Evolutionary conservation across 768 basidiomycete species (phyloP).

Genomic region (Boletus reticuloceps): DNA sequence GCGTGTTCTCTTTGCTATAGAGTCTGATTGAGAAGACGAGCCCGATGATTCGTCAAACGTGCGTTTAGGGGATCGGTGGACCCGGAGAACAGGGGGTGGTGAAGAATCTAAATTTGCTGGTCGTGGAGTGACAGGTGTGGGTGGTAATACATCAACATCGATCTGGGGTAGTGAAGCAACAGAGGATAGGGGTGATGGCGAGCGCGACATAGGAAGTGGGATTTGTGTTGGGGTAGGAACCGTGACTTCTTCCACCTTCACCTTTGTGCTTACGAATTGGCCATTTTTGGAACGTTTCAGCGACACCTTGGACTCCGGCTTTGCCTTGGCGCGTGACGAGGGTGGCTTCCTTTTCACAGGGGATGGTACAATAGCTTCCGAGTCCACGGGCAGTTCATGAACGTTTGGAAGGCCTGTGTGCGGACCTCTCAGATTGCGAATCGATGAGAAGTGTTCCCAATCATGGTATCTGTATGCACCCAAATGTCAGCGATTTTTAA

Average conservation of each 20-base stretch:
- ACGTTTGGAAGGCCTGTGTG: constrained; percentile 73
- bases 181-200: constrained; percentile 35
- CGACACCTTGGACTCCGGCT: constrained; percentile 17
- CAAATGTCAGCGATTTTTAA: constrained; percentile 9
- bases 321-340: constrained; percentile 30
- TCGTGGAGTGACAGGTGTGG: constrained; percentile 23
- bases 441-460: constrained; percentile 95
- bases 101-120: constrained; percentile 10
- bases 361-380: constrained; percentile 30
- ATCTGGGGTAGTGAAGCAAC: constrained; percentile 19
- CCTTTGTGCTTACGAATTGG: constrained; percentile 19
- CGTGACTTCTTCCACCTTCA: constrained; percentile 20
- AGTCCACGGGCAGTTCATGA: constrained; percentile 43
- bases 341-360: constrained; percentile 36
- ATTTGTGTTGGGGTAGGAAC: constrained; percentile 31
- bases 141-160: constrained; percentile 29
- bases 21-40: constrained; percentile 37
- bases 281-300: constrained; percentile 22
- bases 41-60: constrained; percentile 58
- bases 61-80: constrained; percentile 54
- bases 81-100: constrained; percentile 26
- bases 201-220: constrained; percentile 39
- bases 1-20: constrained; percentile 36
- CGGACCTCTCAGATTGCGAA: constrained; percentile 82
- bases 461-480: constrained; percentile 67